A percentile compares a stretch with the other conserved stretches of the same genome.
Conservation (phyloP, 257 asterid genomes). For the Ehretia macrophylla region DNA sequence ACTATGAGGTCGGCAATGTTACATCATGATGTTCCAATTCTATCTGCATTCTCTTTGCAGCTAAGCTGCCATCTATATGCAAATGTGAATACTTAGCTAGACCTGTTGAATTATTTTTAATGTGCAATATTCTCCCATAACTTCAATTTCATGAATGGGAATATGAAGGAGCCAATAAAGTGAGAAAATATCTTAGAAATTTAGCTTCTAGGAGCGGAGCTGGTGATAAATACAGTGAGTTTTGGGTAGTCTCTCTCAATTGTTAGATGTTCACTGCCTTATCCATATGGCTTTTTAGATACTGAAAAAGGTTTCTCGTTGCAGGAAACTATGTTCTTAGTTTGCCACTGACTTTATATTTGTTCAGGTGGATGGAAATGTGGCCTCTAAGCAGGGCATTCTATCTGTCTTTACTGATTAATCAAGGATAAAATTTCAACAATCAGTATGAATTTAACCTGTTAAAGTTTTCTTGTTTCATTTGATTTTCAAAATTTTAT, state of each 20-base stretch:
- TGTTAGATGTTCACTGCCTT: too few species aligned
- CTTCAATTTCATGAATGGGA: slow-evolving; percentile 84
- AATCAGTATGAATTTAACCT: slow-evolving; percentile 51
- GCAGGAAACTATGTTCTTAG: slow-evolving; percentile 71
- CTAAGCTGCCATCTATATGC: too few species aligned
- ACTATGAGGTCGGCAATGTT: too few species aligned
- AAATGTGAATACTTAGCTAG: too few species aligned
- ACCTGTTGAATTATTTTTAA: too few species aligned
- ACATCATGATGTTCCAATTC: too few species aligned
- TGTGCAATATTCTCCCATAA: too few species aligned
- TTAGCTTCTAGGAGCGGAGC: slow-evolving; percentile 57
- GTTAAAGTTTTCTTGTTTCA: slow-evolving; percentile 1
- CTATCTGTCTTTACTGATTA: slow-evolving; percentile 86
- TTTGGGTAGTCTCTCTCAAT: too few species aligned
- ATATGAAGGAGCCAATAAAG: slow-evolving; percentile 68
- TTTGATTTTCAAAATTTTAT: slow-evolving; percentile 4
- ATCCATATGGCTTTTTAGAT: too few species aligned
- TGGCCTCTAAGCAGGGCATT: slow-evolving; percentile 83
- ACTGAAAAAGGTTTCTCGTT: too few species aligned
- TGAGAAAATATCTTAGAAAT: slow-evolving; percentile 62
- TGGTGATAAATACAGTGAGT: slow-evolving; percentile 78
- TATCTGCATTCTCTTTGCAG: too few species aligned
- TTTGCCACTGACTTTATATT: slow-evolving; percentile 70
- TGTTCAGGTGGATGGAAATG: slow-evolving; percentile 85
- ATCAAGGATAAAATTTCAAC: slow-evolving; percentile 80